Evolutionary conservation across 2,329 filamentous ascomycete species (phyloP).

Genomic region (Chalaropsis thielavioides): DNA sequence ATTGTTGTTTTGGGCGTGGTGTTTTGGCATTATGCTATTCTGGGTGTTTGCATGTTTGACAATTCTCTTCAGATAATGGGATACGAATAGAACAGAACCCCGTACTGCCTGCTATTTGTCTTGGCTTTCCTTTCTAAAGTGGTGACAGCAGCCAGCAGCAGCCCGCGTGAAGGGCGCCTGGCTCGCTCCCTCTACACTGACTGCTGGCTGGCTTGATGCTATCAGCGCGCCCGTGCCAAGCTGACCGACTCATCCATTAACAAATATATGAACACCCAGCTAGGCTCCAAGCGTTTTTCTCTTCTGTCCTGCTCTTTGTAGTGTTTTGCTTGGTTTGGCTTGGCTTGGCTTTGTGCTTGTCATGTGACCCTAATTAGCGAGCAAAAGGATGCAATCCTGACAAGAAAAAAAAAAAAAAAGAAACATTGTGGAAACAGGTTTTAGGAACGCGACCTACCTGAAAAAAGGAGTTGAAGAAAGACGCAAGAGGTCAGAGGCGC

Average conservation of each 20-base stretch:
- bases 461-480: background rate
- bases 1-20: background rate
- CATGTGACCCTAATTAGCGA: background rate
- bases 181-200: too few species aligned
- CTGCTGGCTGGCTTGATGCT: too few species aligned
- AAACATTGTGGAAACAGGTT: constrained; percentile 4
- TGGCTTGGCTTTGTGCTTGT: too few species aligned
- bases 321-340: too few species aligned
- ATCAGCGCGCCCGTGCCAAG: too few species aligned
- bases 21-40: background rate
- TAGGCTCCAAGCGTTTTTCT: too few species aligned
- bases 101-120: background rate
- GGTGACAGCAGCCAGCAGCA: too few species aligned
- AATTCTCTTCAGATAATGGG: background rate
- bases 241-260: too few species aligned
- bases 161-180: too few species aligned
- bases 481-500: background rate
- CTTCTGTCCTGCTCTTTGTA: too few species aligned
- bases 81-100: background rate
- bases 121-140: background rate
- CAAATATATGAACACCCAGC: too few species aligned
- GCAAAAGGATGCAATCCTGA: background rate
- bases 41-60: background rate
- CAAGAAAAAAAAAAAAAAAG: background rate
- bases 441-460: background rate